Evolutionary conservation across 1,139 yeast genomes (phyloP), one percentile per base, ranked within the genome.

Genomic region (Lodderomyces orthopsilosis): DNA sequence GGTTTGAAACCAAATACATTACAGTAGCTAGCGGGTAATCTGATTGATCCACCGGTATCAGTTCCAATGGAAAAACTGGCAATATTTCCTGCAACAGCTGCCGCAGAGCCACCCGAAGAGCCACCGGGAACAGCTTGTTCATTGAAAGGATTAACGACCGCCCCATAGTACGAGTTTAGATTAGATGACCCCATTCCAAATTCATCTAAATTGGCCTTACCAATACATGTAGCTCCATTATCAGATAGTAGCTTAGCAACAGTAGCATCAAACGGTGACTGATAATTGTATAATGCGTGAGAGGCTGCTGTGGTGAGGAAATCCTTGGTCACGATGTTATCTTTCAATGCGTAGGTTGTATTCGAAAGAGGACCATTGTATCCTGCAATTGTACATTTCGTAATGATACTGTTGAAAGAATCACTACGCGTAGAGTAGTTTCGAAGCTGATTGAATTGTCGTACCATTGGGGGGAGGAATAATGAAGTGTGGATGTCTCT

Each of bases 11-110:
- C 98, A 37, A 79, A 66, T 0, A 85, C 75, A 1, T 89, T 87
- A 54, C 95, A 85, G 62, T 85, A 88, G 18, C 95, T 83, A 1
- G 96, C 95, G 0, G 99, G 99, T 18, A 86, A 69, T 46, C 99
- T 70, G 1, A 93, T 89, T 0, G 97, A 89, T 0, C 99, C 99
- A 3, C 99, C 99, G 0, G 99, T 93, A 56, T 93, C 99, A 0
- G 98, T 87, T 0, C 98, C 99, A 35, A 94, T 63, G 1, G 69
- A 52, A 50, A 83, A 82, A 7, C 15, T 30, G 1, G 68, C 82
- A 8, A 18, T 12, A 3, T 27, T 22, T 0, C 83, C 78, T 1
- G 91, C 83, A 1, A 91, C 96, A 0, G 95, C 86, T 1, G 96
- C 96, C 0, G 98, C 98, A 39, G 95, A 79, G 0, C 98, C 98